Percentiles rank a stretch among this genome's conserved stretches.
These are phyloP conservation scores for Monascus ruber DNA, from an alignment of 2,329 filamentous ascomycete genomes.

Conservation along the genomic window DNA sequence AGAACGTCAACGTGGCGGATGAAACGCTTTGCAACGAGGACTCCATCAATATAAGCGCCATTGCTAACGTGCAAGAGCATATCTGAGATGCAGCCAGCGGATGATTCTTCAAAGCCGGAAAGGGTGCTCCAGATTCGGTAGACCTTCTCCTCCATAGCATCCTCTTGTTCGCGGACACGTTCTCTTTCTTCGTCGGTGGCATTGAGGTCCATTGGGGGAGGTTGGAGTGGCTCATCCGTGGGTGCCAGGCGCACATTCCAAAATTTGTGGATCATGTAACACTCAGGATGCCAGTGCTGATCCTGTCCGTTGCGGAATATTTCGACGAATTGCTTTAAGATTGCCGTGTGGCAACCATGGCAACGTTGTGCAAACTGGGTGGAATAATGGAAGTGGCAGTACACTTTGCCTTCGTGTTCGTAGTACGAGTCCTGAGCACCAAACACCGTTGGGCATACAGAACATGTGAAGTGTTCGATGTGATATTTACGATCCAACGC, in stretches of 20 bases:
- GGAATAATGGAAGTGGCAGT: slow-evolving; percentile 98
- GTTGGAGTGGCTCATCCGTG: slow-evolving; percentile 41
- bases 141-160: slow-evolving; percentile 94
- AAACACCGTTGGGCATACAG: slow-evolving; percentile 92
- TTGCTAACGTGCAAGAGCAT: slow-evolving; percentile 99
- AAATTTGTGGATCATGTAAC: slow-evolving; percentile 99
- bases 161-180: slow-evolving; percentile 71
- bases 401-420: slow-evolving; percentile 91
- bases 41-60: slow-evolving; percentile 87
- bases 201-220: slow-evolving; percentile 37
- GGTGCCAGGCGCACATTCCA: slow-evolving; percentile 88
- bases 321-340: slow-evolving; percentile 97
- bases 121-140: slow-evolving; percentile 97
- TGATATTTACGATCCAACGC: slow-evolving; percentile 97
- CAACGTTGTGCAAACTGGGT: slow-evolving; percentile 93
- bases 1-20: slow-evolving; percentile 92
- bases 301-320: slow-evolving; percentile 97
- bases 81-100: slow-evolving; percentile 94
- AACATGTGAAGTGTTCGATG: slow-evolving; percentile 98
- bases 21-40: slow-evolving; percentile 89
- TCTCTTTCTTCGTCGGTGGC: slow-evolving; percentile 60
- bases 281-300: slow-evolving; percentile 98
- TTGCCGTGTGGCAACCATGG: slow-evolving; percentile 92
- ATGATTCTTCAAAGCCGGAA: slow-evolving; percentile 94
- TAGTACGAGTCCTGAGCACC: slow-evolving; percentile 98